Conservation (phyloP, 208 protist genomes). For the Acanthamoeba comandoni region DNA sequence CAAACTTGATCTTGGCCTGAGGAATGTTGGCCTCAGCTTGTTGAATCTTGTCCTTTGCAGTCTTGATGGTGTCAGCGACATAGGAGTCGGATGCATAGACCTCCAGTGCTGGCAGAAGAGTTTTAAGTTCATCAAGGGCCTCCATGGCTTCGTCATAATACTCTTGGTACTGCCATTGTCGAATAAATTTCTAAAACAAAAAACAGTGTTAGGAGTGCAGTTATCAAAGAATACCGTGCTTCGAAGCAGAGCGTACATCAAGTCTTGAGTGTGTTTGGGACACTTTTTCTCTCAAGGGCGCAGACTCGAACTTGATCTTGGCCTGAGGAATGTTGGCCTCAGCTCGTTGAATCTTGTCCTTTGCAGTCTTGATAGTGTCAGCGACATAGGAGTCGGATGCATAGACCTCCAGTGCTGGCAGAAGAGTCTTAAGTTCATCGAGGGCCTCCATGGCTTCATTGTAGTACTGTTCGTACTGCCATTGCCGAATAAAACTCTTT, state of each 20-base stretch:
- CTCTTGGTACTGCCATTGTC: conserved; percentile 60
- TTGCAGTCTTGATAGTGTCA: not conserved
- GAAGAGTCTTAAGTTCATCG: not conserved
- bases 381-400: not conserved
- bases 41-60: conserved; percentile 2
- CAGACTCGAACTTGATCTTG: conserved; percentile 68
- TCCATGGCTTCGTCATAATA: conserved; percentile 49
- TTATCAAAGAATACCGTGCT: too few species aligned
- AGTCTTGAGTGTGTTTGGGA: not conserved
- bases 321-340: conserved; percentile 70
- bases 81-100: conserved; percentile 3
- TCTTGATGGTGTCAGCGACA: conserved; percentile 11
- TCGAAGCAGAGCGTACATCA: conserved; percentile 17
- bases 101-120: conserved; percentile 20
- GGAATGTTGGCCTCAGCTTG: not conserved
- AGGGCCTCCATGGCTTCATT: not conserved
- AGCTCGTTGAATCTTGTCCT: conserved; percentile 40
- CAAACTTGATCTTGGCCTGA: conserved; percentile 42
- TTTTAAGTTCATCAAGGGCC: conserved; percentile 2
- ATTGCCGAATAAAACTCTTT: not conserved
- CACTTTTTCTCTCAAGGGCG: conserved; percentile 24
- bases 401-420: not conserved
- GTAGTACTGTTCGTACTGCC: not conserved
- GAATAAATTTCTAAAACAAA: conserved; percentile 32
- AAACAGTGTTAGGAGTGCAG: not conserved